These are phyloP conservation scores for Kodamaea neixiangensis DNA, from an alignment of 805 yeast genomes.

Conservation along the genomic window DNA sequence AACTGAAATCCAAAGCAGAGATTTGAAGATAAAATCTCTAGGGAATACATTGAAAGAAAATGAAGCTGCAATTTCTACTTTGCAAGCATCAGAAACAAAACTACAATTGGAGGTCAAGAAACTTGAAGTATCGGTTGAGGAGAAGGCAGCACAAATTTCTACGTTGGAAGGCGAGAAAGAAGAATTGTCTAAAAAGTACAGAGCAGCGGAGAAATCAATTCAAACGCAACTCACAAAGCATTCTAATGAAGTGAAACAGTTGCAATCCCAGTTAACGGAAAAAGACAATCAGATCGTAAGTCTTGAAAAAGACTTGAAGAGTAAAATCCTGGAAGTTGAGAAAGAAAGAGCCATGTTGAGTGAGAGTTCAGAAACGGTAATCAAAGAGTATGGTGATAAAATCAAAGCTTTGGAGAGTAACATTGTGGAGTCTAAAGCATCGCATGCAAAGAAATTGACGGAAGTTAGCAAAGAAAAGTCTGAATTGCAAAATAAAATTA, in stretches of 20 bases:
- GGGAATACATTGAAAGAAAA: background rate
- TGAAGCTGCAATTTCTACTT: background rate
- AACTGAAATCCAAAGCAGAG: background rate
- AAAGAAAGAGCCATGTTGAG: conserved; percentile 49
- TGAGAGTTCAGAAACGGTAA: conserved; percentile 50
- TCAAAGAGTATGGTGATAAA: conserved; percentile 51
- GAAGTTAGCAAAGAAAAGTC: conserved; percentile 12
- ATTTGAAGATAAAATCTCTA: background rate
- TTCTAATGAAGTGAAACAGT: conserved; percentile 20
- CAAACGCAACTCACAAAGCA: conserved; percentile 17
- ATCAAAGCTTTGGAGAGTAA: conserved; percentile 44
- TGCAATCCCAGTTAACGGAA: conserved; percentile 18
- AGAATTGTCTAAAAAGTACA: conserved; percentile 4
- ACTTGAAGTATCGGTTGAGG: background rate
- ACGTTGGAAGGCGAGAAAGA: conserved; percentile 2
- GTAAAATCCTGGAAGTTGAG: conserved; percentile 48
- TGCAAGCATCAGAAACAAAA: background rate
- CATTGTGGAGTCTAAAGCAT: conserved; percentile 15
- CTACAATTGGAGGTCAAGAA: background rate
- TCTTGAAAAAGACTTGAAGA: conserved; percentile 35
- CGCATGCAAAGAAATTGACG: conserved; percentile 13
- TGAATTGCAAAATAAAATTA: conserved; percentile 9
- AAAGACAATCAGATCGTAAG: conserved; percentile 28
- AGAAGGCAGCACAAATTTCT: background rate
- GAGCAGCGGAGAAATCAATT: conserved; percentile 12